Evolutionary conservation across 2,329 filamentous ascomycete species (phyloP), one percentile per base, ranked within the genome.

Genomic region (Dryadomyces sulphureus): DNA sequence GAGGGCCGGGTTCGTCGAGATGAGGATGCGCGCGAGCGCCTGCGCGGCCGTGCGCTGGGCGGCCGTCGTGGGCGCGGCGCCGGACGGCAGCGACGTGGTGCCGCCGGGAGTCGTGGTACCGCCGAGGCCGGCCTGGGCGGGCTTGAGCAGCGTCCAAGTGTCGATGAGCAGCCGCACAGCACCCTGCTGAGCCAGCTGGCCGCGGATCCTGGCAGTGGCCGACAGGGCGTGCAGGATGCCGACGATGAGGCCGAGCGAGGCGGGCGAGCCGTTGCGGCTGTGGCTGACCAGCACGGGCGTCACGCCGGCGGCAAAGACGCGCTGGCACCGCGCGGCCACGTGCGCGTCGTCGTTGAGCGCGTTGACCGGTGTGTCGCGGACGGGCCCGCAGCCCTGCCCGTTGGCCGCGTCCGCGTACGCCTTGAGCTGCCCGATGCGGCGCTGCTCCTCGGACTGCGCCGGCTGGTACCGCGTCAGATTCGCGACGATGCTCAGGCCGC

Each of bases 101-200:
- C 16, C 16, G 5, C 8, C 9, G 1, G 39, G 12, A 8, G 22
- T 16, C 5, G 39, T 7, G 20, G 24, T 5, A 72, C 71, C 2
- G 68, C 65, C 25, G 75, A 68, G 27, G 4, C 9, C 16, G 9
- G 27, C 4, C 27, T 32, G 4, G 9, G 27, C 9, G 9, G 27
- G 27, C 2, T 75, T 68, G 4, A 86, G 69, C n/a, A 69, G 67
- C 12, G 72, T 69, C 72, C 79, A 79, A 46, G 81, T 74, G 14
- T 81, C 75, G 22, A 96, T 73, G 20, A 96, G 72, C 1, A 95
- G 73, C 55, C 84, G 92, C 17, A 95, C 76, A 2, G 85, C 87
- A n/a, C 92, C 92, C 68, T 96, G 89, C 58, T 96, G 92, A 3
- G 88, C 85, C 52, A 98, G 78, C 42, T 77, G 72, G 1, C 87